Conservation (phyloP, 805 yeast genomes). For the Lipomyces lipofer region DNA sequence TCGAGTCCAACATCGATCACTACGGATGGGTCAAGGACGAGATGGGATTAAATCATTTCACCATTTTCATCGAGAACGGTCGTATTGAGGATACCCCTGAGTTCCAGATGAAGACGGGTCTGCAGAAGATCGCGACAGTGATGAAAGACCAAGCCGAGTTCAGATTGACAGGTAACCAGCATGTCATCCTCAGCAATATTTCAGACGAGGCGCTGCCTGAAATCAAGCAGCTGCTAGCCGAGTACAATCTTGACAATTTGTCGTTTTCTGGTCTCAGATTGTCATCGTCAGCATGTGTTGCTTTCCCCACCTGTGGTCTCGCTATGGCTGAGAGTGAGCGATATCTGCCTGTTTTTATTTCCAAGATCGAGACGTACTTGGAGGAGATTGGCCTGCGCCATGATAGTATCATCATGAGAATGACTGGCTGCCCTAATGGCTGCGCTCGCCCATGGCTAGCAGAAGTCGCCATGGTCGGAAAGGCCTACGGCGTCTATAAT, state of each 20-base stretch:
- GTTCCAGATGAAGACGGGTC: constrained; percentile 84
- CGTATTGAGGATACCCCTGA: constrained; percentile 92
- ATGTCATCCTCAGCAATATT: constrained; percentile 72
- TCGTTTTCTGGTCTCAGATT: constrained; percentile 80
- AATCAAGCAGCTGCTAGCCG: constrained; percentile 62
- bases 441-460: constrained; percentile 99
- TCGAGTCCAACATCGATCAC: constrained; percentile 83
- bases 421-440: constrained; percentile 99
- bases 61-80: constrained; percentile 93
- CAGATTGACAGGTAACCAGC: constrained; percentile 95
- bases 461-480: constrained; percentile 92
- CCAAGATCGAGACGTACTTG: constrained; percentile 78
- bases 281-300: constrained; percentile 95
- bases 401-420: constrained; percentile 92
- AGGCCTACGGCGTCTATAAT: constrained; percentile 90
- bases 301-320: constrained; percentile 97
- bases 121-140: constrained; percentile 72
- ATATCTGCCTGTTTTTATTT: constrained; percentile 75
- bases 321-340: constrained; percentile 99
- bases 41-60: constrained; percentile 80
- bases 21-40: constrained; percentile 76
- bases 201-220: constrained; percentile 64
- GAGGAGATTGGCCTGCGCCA: constrained; percentile 93
- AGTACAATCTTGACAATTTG: constrained; percentile 81
- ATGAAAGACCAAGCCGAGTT: constrained; percentile 77